Base-by-base conservation (phyloP, 352 stramenopile genomes). In the Phytopythium chamaehyphon region DNA sequence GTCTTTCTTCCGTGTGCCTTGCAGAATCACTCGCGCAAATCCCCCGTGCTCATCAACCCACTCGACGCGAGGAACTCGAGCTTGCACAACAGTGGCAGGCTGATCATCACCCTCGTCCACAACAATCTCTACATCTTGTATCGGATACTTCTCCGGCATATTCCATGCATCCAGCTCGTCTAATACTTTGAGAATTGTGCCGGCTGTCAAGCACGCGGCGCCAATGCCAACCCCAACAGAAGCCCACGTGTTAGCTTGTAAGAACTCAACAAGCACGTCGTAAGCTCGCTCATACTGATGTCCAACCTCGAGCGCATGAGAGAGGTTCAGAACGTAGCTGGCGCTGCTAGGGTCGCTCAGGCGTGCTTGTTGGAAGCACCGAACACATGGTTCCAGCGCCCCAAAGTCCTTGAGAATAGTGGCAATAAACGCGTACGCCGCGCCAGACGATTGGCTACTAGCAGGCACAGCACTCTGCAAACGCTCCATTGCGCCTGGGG, bases 371-470 rank as follows among this genome's bases (percentile, higher is more conserved):
- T 79, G 62, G 51, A 88, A 90, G 55, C 79, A 90, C 15, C 19
- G 31, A 12, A 88, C 63, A 26, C 66, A 73, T 5, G 73, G 62
- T 10, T 85, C 66, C 16, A 90, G 31, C 9, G 62, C 79, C 0
- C 82, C 57, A 55, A 73, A 79, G 39, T 93, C 82, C 50, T 90
- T 93, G 8, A 89, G 38, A 54, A 93, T 79, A 0, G 79, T 89
- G 5, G 75, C 82, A 4, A 87, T 73, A 52, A 86, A 93, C 12
- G 79, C 82, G 39, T 90, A 90, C 15, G 73, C 77, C 3, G 75
- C 67, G 22, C 75, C 82, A 10, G 79, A 73, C 11, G 76, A 80
- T 12, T 64, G 52, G 14, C 57, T 68, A 10, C 47, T 60, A 4
- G 63, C 57, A 1, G 76, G 73, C 1, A 90, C 49, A 21, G 62